Conservation (phyloP, 83 land plant species). For the Picea engelmannii region DNA sequence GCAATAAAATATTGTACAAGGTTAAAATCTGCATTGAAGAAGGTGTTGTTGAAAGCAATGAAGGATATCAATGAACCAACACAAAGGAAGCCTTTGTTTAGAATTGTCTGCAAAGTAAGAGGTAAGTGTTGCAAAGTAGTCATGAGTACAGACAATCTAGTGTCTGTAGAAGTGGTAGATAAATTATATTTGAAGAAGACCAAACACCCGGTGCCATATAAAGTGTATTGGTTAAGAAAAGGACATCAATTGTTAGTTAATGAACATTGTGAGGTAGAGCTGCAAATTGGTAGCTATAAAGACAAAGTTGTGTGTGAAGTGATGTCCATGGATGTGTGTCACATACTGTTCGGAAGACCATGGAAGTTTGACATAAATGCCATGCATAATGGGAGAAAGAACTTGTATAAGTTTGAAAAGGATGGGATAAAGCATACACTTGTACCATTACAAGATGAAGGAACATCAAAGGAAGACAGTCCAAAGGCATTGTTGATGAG, state of each 20-base stretch:
- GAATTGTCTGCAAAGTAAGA: too few relatives aligned
- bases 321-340: background rate
- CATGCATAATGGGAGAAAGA: background rate
- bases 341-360: background rate
- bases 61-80: too few relatives aligned
- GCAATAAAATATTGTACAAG: too few relatives aligned
- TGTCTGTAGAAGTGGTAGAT: background rate
- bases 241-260: background rate
- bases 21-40: too few relatives aligned
- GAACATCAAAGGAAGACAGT: background rate
- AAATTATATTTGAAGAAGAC: background rate
- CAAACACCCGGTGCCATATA: background rate
- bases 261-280: background rate
- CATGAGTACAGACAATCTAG: background rate
- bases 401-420: too few relatives aligned
- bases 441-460: background rate
- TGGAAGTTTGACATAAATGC: background rate
- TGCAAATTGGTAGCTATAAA: background rate
- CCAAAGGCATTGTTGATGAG: background rate
- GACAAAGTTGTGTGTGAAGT: background rate
- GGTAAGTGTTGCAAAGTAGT: background rate
- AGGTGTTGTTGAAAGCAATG: too few relatives aligned
- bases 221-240: background rate
- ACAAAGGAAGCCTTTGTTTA: too few relatives aligned
- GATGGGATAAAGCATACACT: too few relatives aligned